Evolutionary conservation across 73 alveolate species (phyloP).

Genomic region (Stentor roeselii): DNA sequence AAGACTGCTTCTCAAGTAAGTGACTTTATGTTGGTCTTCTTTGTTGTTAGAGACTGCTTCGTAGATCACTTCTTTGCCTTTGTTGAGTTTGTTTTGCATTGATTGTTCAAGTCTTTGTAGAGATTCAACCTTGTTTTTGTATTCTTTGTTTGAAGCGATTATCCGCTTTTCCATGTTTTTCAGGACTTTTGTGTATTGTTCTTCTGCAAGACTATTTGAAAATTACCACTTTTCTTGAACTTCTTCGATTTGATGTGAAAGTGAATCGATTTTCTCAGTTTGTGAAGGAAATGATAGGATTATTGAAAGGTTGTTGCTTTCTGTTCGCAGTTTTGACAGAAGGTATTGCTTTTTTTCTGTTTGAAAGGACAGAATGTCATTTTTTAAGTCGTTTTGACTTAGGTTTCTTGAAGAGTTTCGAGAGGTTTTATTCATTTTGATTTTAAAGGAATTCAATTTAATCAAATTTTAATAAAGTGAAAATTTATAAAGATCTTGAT

Average conservation of each 20-base stretch:
- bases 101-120: background rate
- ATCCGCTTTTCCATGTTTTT: background rate
- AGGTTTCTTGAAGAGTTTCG: slow-evolving; percentile 52
- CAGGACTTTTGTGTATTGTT: background rate
- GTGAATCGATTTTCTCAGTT: background rate
- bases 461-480: too few species aligned
- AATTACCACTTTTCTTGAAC: background rate
- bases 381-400: background rate
- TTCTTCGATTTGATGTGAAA: background rate
- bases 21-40: background rate
- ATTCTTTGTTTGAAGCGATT: background rate
- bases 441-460: too few species aligned
- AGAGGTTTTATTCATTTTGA: too few species aligned
- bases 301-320: background rate
- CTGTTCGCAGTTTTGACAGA: background rate
- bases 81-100: background rate
- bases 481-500: too few species aligned
- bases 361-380: background rate
- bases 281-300: background rate
- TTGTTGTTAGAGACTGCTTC: background rate
- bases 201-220: background rate
- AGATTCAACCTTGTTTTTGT: background rate
- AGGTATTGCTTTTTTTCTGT: background rate
- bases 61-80: background rate
- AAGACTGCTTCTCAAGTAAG: background rate